These are phyloP conservation scores for Begonia loranthoides DNA, from an alignment of 306 rosid genomes.

Conservation along the genomic window DNA sequence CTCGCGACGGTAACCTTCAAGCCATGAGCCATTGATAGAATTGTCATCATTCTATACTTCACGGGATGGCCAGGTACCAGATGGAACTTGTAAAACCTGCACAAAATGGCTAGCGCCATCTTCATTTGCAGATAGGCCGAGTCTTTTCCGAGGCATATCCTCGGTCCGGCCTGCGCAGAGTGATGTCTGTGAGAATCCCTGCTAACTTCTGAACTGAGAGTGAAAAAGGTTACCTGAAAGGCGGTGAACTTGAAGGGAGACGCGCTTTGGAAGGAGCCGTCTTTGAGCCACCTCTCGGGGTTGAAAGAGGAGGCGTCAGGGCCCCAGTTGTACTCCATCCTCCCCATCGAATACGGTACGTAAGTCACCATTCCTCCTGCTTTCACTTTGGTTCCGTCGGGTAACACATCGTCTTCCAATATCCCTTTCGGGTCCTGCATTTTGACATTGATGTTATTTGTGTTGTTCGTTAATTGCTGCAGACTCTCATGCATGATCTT, in stretches of 20 bases:
- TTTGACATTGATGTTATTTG: neutral
- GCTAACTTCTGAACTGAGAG: no score
- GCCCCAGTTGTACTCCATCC: slow-evolving; percentile 93
- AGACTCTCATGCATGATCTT: no score
- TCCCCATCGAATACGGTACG: slow-evolving; percentile 96
- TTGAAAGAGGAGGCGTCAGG: slow-evolving; percentile 57
- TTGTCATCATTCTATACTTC: slow-evolving; percentile 83
- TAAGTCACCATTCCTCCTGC: slow-evolving; percentile 98
- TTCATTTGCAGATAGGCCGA: slow-evolving; percentile 96
- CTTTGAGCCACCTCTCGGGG: slow-evolving; percentile 85
- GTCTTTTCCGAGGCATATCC: slow-evolving; percentile 89
- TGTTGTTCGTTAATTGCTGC: no score
- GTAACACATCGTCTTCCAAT: slow-evolving; percentile 74
- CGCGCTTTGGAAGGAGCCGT: slow-evolving; percentile 47
- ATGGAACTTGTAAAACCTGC: slow-evolving; percentile 70
- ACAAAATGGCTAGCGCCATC: slow-evolving; percentile 69
- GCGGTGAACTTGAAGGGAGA: slow-evolving; percentile 94
- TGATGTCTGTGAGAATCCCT: neutral
- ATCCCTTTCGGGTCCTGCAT: slow-evolving; percentile 77
- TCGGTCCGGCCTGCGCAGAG: slow-evolving; percentile 66
- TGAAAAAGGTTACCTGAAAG: slow-evolving; percentile 44
- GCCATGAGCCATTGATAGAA: slow-evolving; percentile 81
- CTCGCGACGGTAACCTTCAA: slow-evolving; percentile 49
- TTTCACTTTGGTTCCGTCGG: slow-evolving; percentile 80
- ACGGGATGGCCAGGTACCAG: slow-evolving; percentile 59